Conservation (phyloP, 2,329 filamentous ascomycete species). For the Catunica adiposa region DNA sequence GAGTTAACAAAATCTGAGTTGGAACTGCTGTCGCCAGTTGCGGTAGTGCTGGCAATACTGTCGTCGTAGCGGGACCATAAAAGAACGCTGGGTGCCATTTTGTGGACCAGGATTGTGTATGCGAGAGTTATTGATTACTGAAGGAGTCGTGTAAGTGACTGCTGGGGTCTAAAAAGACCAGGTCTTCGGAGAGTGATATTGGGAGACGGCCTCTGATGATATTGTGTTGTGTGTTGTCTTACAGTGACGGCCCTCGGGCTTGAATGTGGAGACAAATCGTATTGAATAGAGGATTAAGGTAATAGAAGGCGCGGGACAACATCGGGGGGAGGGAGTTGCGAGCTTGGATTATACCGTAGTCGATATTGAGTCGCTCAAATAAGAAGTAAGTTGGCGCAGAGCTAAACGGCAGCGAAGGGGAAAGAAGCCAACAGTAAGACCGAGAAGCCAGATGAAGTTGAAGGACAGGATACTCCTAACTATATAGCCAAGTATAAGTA, state of each 20-base stretch:
- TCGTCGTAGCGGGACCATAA: not conserved
- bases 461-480: not conserved
- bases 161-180: not conserved
- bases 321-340: not conserved
- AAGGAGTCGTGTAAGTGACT: not conserved
- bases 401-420: not conserved
- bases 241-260: not conserved
- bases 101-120: not conserved
- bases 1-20: not conserved
- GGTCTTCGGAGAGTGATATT: not conserved
- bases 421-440: not conserved
- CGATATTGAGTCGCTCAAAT: not conserved
- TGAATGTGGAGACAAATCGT: not conserved
- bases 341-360: too few relatives aligned
- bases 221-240: not conserved
- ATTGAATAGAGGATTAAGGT: not conserved
- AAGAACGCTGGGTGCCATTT: conserved; percentile 1
- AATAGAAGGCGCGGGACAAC: not conserved
- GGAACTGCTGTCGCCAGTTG: not conserved
- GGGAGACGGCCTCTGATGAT: not conserved
- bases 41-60: not conserved
- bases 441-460: not conserved
- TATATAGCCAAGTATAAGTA: not conserved
- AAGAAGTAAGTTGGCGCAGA: not conserved
- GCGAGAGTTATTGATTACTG: not conserved